Evolutionary conservation across 192 early-diverging fungal species (phyloP).

Genomic region (Coemansia biformis): DNA sequence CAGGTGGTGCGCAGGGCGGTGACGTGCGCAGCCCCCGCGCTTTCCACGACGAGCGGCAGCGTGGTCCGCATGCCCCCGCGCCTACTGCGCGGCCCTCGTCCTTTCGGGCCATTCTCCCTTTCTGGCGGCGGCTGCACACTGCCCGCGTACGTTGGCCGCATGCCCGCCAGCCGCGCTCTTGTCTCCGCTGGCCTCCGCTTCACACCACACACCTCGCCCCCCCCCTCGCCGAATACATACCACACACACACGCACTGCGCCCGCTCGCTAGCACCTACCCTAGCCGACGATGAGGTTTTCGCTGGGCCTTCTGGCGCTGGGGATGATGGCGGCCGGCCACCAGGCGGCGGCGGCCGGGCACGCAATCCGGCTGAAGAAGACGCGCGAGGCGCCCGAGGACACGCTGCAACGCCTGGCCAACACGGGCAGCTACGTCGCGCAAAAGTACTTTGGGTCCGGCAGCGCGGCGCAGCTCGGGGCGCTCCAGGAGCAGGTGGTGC

Average conservation of each 20-base stretch:
- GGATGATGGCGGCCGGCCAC: conserved; percentile 18
- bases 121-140: no score
- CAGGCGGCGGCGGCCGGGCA: conserved; percentile 19
- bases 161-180: background rate
- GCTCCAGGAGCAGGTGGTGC: conserved; percentile 47
- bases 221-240: no score
- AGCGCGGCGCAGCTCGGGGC: conserved; percentile 28
- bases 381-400: conserved; percentile 56
- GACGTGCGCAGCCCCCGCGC: no score
- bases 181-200: no score
- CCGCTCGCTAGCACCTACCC: no score
- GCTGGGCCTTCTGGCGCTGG: conserved; percentile 33
- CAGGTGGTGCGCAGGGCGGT: background rate
- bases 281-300: conserved; percentile 46
- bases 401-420: conserved; percentile 59
- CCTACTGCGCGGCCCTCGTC: no score
- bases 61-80: no score
- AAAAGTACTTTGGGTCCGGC: conserved; percentile 69
- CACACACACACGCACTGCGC: no score
- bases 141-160: no score
- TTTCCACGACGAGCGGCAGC: no score
- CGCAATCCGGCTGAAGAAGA: conserved; percentile 59
- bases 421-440: conserved; percentile 61
- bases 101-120: background rate
- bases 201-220: no score